These are phyloP conservation scores for Macrophomina tecta DNA, from an alignment of 2,329 filamentous ascomycete species.

Conservation along the genomic window DNA sequence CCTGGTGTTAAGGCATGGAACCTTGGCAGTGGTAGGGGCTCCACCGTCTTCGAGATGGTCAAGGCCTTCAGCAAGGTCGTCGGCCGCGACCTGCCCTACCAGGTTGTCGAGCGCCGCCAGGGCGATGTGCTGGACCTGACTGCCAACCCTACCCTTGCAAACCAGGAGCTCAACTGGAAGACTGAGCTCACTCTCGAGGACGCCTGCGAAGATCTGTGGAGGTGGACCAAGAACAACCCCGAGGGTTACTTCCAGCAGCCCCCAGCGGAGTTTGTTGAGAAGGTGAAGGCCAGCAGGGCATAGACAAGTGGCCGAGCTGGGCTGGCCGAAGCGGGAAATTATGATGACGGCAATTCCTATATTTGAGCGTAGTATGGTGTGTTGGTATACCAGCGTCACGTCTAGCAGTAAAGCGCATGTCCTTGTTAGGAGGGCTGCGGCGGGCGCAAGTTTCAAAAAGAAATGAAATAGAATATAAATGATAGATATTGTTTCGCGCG, in stretches of 20 bases:
- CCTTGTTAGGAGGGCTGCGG: conserved; percentile 11
- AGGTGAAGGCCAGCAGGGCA: conserved; percentile 35
- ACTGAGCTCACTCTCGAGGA: conserved; percentile 89
- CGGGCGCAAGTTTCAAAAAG: conserved; percentile 24
- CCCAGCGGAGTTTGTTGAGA: conserved; percentile 78
- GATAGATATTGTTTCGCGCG: conserved; percentile 17
- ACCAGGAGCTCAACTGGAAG: conserved; percentile 90
- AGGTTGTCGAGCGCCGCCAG: conserved; percentile 79
- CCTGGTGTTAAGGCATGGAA: conserved; percentile 97
- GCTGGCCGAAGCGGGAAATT: neutral
- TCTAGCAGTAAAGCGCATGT: conserved; percentile 12
- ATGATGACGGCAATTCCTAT: conserved; percentile 10
- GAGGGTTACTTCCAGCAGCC: conserved; percentile 91
- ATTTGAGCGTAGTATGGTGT: conserved; percentile 16
- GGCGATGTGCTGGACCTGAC: conserved; percentile 96
- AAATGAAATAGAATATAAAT: conserved; percentile 26
- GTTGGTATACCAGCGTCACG: conserved; percentile 24
- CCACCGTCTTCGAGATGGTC: conserved; percentile 97
- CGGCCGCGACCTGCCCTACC: conserved; percentile 83
- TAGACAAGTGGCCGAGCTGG: conserved; percentile 16
- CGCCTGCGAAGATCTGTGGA: conserved; percentile 93
- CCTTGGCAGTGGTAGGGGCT: conserved; percentile 89
- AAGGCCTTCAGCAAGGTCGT: conserved; percentile 89
- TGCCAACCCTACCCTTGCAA: conserved; percentile 85
- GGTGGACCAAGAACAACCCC: conserved; percentile 96